These are phyloP conservation scores for Pichia cephalocereana DNA, from an alignment of 805 yeast species.

Conservation along the genomic window DNA sequence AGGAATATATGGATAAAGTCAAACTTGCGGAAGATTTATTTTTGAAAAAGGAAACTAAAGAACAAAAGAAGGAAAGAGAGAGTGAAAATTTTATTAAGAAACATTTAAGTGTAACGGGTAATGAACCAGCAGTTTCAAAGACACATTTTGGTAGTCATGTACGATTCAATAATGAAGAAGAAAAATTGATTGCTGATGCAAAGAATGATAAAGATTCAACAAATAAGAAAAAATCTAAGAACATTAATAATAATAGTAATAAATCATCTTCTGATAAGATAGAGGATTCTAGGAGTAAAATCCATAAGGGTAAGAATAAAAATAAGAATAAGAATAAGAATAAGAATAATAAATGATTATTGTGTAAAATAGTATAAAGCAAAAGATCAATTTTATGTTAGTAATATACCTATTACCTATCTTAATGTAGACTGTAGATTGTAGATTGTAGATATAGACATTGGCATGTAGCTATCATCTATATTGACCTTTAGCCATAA, in stretches of 20 bases:
- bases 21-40: constrained; percentile 30
- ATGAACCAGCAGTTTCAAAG: constrained; percentile 43
- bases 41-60: constrained; percentile 18
- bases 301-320: neutral
- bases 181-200: neutral
- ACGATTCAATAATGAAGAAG: constrained; percentile 26
- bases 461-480: too few species aligned
- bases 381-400: too few species aligned
- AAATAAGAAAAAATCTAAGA: neutral
- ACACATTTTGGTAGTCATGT: constrained; percentile 40
- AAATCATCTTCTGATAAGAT: neutral
- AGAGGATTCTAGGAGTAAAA: neutral
- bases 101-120: constrained; percentile 9
- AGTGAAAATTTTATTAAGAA: constrained; percentile 24
- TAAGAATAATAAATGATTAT: too few species aligned
- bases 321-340: neutral
- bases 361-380: too few species aligned
- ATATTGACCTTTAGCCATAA: too few species aligned
- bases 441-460: too few species aligned
- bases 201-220: neutral
- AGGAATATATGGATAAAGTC: constrained; percentile 54
- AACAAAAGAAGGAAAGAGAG: constrained; percentile 11
- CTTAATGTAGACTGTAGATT: too few species aligned
- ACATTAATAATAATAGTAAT: too few species aligned
- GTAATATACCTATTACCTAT: too few species aligned